Conservation (phyloP, 495 filamentous ascomycete genomes). For the Penicillium daleae region DNA sequence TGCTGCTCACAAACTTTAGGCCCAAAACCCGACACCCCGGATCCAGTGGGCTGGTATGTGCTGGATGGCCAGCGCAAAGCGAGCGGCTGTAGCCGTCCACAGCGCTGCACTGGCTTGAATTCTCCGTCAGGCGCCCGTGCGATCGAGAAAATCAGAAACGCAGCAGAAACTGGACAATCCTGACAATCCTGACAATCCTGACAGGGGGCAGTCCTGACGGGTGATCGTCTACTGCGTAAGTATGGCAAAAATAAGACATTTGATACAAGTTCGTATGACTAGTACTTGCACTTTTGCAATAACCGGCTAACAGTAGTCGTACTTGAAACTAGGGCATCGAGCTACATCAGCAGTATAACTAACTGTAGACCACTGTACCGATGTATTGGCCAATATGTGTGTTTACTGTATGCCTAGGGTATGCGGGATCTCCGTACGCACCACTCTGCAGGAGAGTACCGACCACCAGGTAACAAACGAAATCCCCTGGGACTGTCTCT, state of each 20-base stretch:
- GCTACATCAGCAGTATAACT: too few species aligned
- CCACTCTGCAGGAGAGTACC: constrained; percentile 8
- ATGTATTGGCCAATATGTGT: not conserved
- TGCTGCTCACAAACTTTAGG: not conserved
- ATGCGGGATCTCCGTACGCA: not conserved
- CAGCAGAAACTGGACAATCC: not conserved
- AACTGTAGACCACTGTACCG: too few species aligned
- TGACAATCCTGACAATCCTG: too few species aligned
- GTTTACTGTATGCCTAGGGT: not conserved
- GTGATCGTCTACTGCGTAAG: not conserved
- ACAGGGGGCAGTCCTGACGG: not conserved
- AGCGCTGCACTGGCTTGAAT: not conserved
- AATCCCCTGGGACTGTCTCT: not conserved
- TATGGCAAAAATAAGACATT: not conserved
- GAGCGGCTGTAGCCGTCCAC: not conserved
- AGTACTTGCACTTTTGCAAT: not conserved
- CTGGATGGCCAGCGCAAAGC: not conserved
- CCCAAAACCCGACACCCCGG: not conserved
- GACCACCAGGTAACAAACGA: constrained; percentile 12
- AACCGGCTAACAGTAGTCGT: not conserved
- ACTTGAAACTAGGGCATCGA: not conserved
- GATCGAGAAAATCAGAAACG: not conserved
- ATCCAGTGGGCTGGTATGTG: constrained; percentile 5
- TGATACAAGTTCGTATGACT: not conserved
- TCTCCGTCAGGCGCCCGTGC: constrained; percentile 1